phyloP scores from a whole-genome alignment of 148 eudicot genomes.

The Persicaria maculosa region DNA sequence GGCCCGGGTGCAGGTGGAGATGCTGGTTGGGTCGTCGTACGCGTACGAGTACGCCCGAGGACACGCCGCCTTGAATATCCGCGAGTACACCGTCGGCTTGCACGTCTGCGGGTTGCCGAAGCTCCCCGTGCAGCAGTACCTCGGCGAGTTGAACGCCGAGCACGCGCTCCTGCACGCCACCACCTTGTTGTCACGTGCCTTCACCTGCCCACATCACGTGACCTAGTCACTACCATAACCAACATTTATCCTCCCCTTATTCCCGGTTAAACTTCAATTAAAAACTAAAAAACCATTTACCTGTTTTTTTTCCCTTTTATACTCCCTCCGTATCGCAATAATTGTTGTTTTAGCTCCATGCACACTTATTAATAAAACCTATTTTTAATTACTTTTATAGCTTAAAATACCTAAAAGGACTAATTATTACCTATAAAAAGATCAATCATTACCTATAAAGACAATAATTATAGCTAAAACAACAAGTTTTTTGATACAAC shows the following conservation, averaged over 20 bases:
- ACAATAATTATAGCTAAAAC: too few relatives aligned
- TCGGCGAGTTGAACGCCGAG: conserved; percentile 79
- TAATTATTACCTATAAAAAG: too few relatives aligned
- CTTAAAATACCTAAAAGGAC: too few relatives aligned
- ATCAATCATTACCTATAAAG: too few relatives aligned
- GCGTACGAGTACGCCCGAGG: conserved; percentile 94
- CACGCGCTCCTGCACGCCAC: conserved; percentile 97
- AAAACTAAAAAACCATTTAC: too few relatives aligned
- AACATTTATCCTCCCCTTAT: neutral
- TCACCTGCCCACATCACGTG: conserved; percentile 34
- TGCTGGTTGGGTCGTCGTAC: conserved; percentile 97
- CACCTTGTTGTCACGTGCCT: conserved; percentile 43
- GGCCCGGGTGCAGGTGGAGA: conserved; percentile 70
- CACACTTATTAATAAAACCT: too few relatives aligned
- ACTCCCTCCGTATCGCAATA: too few relatives aligned
- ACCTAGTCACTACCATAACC: neutral
- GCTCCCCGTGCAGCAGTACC: conserved; percentile 80
- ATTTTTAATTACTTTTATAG: too few relatives aligned
- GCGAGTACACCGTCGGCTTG: conserved; percentile 92
- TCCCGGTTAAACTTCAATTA: too few relatives aligned
- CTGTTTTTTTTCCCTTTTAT: too few relatives aligned
- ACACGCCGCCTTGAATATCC: conserved; percentile 82
- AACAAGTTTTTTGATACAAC: too few relatives aligned
- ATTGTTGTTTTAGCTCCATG: too few relatives aligned
- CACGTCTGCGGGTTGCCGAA: conserved; percentile 79